Evolutionary conservation across 306 rosid species (phyloP), one percentile per base, ranked within the genome.

Genomic region (Luffa aegyptiaca): DNA sequence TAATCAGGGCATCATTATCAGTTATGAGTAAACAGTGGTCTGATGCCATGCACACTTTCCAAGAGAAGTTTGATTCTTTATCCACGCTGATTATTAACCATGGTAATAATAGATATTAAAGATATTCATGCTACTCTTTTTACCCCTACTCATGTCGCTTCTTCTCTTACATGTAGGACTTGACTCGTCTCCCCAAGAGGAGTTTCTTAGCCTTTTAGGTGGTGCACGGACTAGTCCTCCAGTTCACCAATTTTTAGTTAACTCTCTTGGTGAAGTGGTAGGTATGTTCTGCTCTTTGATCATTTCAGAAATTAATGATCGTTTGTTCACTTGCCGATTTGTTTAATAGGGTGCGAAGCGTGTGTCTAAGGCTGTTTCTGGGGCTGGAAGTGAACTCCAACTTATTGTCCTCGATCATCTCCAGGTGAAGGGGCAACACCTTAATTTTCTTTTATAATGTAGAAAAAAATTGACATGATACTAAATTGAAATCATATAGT

Each of bases 141-240:
- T 49, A 21, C 63, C 82, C 75, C 83, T 31, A 26, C 84, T 81
- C 79, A 45, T n/a, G 83, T 76, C 44, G 21, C 57, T 79, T 61
- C 44, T 82, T 36, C 51, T 37, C 36, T 80, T 85, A 70, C 88
- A 55, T 80, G 33, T 80, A 94, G 98, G 95, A 84, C 84, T 91
- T 80, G 92, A 88, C 79, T 91, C 97, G 55, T 83, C 93, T 79
- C 89, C 98, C 70, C 95, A 94, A 82, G 98, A 94, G 79, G 98
- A 94, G 89, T 88, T 94, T 86, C 83, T 94, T 73, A 91, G 97
- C 84, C 97, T 92, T 80, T 84, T 94, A 87, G 98, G 97, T 69
- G 97, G 98, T 88, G 97, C 98, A 80, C 86, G 98, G 86, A 92
- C 97, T 78, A 91, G 97, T 88, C 97, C 97, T 82, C 88, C 97